These are phyloP conservation scores for Quercus suber DNA, from an alignment of 306 rosid species.

Conservation along the genomic window DNA sequence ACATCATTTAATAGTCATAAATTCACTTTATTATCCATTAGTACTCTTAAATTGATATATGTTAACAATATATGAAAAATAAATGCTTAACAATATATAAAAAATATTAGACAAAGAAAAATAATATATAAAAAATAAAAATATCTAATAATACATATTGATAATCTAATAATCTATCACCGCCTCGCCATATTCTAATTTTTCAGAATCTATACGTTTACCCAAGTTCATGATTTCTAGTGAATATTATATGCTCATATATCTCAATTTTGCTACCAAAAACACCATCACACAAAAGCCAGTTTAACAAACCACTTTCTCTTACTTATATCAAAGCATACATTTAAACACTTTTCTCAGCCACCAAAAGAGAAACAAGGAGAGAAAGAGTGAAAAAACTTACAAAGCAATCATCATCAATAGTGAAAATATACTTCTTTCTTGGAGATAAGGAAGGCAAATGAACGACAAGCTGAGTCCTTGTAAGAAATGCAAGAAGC, in stretches of 20 bases:
- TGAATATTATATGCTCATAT: background rate
- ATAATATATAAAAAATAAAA: too few relatives aligned
- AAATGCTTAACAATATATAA: too few relatives aligned
- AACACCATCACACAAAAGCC: background rate
- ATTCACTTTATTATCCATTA: too few relatives aligned
- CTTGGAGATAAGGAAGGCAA: slow-evolving; percentile 81
- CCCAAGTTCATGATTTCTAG: too few relatives aligned
- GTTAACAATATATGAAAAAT: too few relatives aligned
- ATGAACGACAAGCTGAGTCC: slow-evolving; percentile 88
- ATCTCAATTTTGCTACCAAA: background rate
- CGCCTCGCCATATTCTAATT: too few relatives aligned
- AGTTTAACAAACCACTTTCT: background rate
- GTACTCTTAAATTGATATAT: too few relatives aligned
- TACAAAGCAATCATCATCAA: slow-evolving; percentile 90
- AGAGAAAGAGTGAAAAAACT: slow-evolving; percentile 16
- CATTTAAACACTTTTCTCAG: background rate
- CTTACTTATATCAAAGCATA: background rate
- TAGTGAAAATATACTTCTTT: slow-evolving; percentile 86
- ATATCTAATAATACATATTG: too few relatives aligned
- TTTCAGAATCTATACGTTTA: too few relatives aligned
- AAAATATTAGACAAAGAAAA: too few relatives aligned
- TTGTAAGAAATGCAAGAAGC: slow-evolving; percentile 83
- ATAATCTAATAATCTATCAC: too few relatives aligned
- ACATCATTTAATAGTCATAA: too few relatives aligned
- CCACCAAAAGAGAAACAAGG: background rate